A percentile compares a stretch with the other conserved stretches of the same genome.
phyloP scores from a whole-genome alignment of 306 rosid species.

The Arachis stenosperma region DNA sequence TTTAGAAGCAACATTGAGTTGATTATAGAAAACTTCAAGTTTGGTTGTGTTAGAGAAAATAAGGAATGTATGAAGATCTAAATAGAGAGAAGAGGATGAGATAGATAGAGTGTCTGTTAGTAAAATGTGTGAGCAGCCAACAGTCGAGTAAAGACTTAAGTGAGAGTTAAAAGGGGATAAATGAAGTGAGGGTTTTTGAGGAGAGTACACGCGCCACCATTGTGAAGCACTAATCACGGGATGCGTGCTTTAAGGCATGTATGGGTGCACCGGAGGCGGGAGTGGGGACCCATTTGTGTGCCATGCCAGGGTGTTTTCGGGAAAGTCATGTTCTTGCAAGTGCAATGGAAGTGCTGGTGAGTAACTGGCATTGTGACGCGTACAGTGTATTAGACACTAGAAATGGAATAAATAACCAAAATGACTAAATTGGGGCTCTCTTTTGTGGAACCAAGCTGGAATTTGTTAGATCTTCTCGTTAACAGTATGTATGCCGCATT shows the following conservation, averaged over 20 bases:
- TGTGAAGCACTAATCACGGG: conserved; percentile 48
- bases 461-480: no score
- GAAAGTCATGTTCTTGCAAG: no score
- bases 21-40: not conserved
- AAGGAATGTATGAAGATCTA: no score
- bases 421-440: no score
- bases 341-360: no score
- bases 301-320: no score
- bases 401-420: no score
- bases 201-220: not conserved
- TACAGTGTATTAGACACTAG: no score
- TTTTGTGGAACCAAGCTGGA: no score
- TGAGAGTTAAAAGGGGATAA: not conserved
- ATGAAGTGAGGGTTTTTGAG: not conserved
- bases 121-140: not conserved
- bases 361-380: no score
- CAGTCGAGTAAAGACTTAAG: not conserved
- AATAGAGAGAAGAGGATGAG: not conserved
- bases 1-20: not conserved
- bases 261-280: not conserved
- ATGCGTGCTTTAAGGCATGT: not conserved
- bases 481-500: no score
- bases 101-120: not conserved
- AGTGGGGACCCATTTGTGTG: not conserved
- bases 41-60: no score